Evolutionary conservation across 2,329 filamentous ascomycete species (phyloP).

Genomic region (Trichoderma sp.): DNA sequence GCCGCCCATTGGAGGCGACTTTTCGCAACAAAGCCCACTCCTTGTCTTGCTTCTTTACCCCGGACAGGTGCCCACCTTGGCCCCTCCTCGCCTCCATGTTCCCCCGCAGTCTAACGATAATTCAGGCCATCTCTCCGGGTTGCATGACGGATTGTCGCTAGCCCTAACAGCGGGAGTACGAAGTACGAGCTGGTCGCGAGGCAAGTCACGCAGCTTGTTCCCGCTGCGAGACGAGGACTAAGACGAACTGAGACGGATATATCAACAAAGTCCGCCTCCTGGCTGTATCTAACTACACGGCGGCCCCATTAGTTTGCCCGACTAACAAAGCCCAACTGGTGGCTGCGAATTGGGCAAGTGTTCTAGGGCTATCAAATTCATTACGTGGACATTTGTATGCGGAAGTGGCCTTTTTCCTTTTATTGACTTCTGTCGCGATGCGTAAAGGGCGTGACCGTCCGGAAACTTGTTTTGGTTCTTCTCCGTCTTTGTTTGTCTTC

Average conservation of each 20-base stretch:
- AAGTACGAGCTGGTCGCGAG: background rate
- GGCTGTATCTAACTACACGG: background rate
- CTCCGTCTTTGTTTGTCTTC: background rate
- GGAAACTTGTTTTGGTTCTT: background rate
- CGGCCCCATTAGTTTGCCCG: constrained; percentile 10
- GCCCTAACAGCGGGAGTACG: background rate
- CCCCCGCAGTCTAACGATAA: constrained; percentile 17
- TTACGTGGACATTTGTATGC: background rate
- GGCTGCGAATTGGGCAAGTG: background rate
- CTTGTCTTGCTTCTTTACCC: constrained; percentile 6
- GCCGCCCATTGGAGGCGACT: background rate
- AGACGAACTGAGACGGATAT: background rate
- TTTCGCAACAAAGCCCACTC: background rate
- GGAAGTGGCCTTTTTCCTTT: background rate
- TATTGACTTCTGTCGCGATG: background rate
- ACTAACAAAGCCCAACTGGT: background rate
- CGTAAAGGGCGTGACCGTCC: background rate
- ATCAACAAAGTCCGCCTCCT: background rate
- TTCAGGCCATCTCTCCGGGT: constrained; percentile 4
- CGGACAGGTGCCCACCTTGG: background rate
- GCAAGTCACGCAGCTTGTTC: background rate
- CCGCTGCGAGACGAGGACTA: background rate
- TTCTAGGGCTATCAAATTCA: background rate
- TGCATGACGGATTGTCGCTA: background rate
- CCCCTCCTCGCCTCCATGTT: background rate